Evolutionary conservation across 73 alveolate genomes (phyloP).

Genomic region (Chromera velia): DNA sequence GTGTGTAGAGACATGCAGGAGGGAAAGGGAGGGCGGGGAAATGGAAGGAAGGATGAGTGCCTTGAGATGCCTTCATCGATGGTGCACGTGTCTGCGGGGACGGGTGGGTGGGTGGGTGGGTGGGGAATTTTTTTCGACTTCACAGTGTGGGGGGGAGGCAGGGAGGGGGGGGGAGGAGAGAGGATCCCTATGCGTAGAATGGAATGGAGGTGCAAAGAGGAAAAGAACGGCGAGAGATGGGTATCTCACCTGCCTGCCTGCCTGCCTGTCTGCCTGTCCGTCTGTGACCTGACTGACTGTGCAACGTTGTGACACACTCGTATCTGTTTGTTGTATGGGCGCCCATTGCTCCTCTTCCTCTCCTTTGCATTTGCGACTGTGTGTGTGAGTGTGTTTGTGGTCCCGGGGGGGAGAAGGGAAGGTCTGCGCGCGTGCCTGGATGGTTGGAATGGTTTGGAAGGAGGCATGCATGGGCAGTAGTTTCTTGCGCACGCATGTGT

Average conservation of each 20-base stretch:
- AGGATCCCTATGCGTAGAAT: background rate
- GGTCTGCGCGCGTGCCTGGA: background rate
- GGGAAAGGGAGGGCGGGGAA: no score
- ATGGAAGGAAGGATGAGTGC: no score
- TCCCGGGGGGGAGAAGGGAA: background rate
- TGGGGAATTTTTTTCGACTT: no score
- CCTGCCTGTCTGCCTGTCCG: no score
- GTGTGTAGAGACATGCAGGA: no score
- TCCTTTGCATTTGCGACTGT: background rate
- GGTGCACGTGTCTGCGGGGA: background rate
- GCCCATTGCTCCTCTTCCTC: no score
- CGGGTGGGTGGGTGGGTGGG: background rate
- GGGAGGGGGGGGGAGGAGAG: background rate
- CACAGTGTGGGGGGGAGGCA: no score
- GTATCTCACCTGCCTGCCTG: no score
- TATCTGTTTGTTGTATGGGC: background rate
- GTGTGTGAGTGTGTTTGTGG: background rate
- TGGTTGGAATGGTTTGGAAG: background rate
- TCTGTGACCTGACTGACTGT: no score
- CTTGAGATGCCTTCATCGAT: background rate
- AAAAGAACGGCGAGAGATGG: no score
- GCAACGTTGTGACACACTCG: background rate
- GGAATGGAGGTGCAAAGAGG: background rate
- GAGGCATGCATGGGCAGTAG: background rate
- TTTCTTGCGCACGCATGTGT: no score